Conservation (phyloP, 495 filamentous ascomycete genomes). For the Annulohypoxylon moriforme region DNA sequence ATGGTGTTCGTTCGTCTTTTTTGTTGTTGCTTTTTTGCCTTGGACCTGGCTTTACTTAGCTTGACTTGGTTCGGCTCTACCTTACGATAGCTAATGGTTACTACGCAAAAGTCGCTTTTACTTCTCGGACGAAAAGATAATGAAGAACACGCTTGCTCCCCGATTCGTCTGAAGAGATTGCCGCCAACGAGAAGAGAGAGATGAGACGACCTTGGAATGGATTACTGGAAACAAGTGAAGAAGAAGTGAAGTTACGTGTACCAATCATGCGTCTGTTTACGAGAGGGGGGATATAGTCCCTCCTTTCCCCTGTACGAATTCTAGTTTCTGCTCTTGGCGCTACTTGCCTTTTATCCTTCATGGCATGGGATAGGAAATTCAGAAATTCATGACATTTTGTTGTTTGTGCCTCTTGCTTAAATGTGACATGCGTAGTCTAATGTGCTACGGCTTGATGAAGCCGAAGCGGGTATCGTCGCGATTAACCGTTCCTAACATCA, state of each 20-base stretch:
- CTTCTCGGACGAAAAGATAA: not conserved
- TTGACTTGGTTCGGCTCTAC: not conserved
- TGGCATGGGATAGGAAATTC: conserved; percentile 51
- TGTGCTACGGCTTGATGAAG: conserved; percentile 20
- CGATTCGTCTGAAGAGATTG: not conserved
- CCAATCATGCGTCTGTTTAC: conserved; percentile 29
- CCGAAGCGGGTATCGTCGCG: conserved; percentile 48
- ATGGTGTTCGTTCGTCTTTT: not conserved
- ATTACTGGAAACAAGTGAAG: conserved; percentile 27
- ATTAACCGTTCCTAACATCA: conserved; percentile 21
- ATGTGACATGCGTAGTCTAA: conserved; percentile 23
- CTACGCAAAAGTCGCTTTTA: conserved; percentile 7
- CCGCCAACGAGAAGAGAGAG: not conserved
- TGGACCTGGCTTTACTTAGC: conserved; percentile 11
- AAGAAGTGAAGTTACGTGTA: conserved; percentile 36
- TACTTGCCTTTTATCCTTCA: conserved; percentile 30
- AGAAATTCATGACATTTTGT: conserved; percentile 40
- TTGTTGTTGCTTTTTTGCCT: not conserved
- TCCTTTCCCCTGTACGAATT: conserved; percentile 45
- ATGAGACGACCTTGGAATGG: conserved; percentile 12
- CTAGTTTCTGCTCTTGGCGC: conserved; percentile 4
- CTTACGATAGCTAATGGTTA: conserved; percentile 13
- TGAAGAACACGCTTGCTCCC: not conserved
- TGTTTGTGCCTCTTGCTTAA: not conserved
- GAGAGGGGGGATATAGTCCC: not conserved